phyloP scores from a whole-genome alignment of 192 early-diverging fungal genomes.

The Backusella sp. region DNA sequence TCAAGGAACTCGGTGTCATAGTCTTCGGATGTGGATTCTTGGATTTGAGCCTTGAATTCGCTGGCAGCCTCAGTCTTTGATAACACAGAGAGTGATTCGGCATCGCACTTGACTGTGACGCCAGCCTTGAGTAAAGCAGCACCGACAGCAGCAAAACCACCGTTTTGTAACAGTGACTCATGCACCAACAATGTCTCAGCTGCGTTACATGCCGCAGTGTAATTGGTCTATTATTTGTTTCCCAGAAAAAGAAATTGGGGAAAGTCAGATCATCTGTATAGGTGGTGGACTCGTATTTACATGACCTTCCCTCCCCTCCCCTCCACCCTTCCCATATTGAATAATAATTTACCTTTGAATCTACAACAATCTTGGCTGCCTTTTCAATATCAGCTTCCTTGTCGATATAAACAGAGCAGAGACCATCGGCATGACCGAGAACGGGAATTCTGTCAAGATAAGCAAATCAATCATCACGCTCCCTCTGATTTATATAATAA shows the following conservation, averaged over 20 bases:
- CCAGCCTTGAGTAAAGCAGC: conserved; percentile 55
- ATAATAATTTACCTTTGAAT: conserved; percentile 70
- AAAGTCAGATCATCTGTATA: not conserved
- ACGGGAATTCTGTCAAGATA: conserved; percentile 83
- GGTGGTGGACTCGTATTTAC: not conserved
- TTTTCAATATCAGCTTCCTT: conserved; percentile 75
- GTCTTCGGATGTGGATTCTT: conserved; percentile 53
- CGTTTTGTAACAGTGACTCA: conserved; percentile 36
- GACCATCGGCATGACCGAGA: conserved; percentile 98
- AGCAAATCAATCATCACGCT: not conserved
- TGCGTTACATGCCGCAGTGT: conserved; percentile 96
- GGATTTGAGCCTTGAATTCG: conserved; percentile 23
- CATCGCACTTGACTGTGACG: conserved; percentile 64
- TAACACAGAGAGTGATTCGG: conserved; percentile 44
- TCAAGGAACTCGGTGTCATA: conserved; percentile 93
- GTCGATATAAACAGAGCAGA: conserved; percentile 93
- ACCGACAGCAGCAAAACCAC: conserved; percentile 55
- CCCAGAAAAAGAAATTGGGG: not conserved
- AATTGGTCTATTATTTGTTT: conserved; percentile 56
- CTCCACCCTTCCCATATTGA: not conserved
- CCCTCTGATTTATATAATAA: not conserved
- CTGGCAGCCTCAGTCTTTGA: conserved; percentile 2
- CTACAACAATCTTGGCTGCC: conserved; percentile 79
- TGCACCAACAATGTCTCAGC: conserved; percentile 94
- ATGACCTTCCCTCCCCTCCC: not conserved